These are phyloP conservation scores for Trebouxia sp. DNA, from an alignment of 139 green algal species.

Conservation along the genomic window DNA sequence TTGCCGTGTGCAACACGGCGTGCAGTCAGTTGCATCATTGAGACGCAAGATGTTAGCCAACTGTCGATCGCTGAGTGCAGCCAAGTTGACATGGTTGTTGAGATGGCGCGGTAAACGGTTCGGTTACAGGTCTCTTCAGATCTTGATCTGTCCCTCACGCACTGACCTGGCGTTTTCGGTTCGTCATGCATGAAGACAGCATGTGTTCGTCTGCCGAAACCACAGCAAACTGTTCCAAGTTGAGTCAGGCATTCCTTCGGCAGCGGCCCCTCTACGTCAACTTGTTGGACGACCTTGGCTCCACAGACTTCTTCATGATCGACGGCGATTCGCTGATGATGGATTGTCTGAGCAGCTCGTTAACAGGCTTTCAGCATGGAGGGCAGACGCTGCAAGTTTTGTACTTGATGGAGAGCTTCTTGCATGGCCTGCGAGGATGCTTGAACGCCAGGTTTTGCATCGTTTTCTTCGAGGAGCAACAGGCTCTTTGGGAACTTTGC, in stretches of 20 bases:
- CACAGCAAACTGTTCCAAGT: background rate
- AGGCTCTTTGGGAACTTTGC: background rate
- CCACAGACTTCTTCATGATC: constrained; percentile 7
- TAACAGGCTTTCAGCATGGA: background rate
- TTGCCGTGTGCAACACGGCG: too few relatives aligned
- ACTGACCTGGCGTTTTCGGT: too few relatives aligned
- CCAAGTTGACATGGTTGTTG: too few relatives aligned
- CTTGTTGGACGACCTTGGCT: constrained; percentile 32
- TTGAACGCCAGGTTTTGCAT: constrained; percentile 10
- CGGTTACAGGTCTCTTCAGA: too few relatives aligned
- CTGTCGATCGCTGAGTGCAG: too few relatives aligned
- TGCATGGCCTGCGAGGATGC: background rate
- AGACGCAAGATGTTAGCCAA: too few relatives aligned
- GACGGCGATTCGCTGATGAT: constrained; percentile 30
- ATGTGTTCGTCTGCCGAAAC: background rate
- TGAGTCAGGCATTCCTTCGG: background rate
- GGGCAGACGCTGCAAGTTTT: constrained; percentile 29
- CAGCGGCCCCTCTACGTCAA: constrained; percentile 20
- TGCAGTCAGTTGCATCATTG: too few relatives aligned
- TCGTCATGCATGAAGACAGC: too few relatives aligned
- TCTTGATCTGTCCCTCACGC: too few relatives aligned
- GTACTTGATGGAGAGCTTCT: constrained; percentile 12
- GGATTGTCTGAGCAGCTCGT: background rate
- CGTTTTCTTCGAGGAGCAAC: constrained; percentile 15
- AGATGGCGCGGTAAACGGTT: too few relatives aligned